phyloP scores from a whole-genome alignment of 345 rosid species.

The Sisymbrium altissimum region DNA sequence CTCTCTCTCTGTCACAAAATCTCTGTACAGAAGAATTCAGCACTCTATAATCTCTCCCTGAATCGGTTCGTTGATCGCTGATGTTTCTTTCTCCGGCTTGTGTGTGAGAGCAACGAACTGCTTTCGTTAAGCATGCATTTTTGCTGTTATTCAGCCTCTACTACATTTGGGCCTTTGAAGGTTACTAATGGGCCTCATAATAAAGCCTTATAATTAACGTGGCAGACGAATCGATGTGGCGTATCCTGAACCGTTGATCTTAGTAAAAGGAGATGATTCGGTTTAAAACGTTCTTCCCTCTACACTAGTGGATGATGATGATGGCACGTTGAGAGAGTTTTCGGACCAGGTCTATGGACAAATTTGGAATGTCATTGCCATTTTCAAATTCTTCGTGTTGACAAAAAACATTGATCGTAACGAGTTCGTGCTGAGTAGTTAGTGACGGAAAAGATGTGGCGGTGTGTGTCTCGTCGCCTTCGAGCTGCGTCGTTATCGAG shows the following conservation, averaged over 20 bases:
- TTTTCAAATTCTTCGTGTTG: background rate
- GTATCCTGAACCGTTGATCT: background rate
- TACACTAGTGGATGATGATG: background rate
- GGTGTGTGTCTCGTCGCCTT: conserved; percentile 81
- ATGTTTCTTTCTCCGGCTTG: conserved; percentile 12
- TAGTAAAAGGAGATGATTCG: background rate
- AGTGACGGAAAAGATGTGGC: conserved; percentile 64
- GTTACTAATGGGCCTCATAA: background rate
- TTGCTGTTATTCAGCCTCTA: background rate
- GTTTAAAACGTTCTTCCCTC: no score
- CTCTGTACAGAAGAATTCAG: background rate
- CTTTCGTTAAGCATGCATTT: conserved; percentile 18
- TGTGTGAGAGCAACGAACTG: conserved; percentile 25
- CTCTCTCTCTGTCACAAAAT: conserved; percentile 10
- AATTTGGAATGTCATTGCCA: no score
- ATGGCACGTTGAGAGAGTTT: background rate
- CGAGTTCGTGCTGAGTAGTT: conserved; percentile 17
- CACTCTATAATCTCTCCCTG: background rate
- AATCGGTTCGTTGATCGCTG: conserved; percentile 9
- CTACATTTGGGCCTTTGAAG: background rate
- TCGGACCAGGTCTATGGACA: no score
- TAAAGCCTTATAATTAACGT: background rate
- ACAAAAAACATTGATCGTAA: background rate
- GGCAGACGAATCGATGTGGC: background rate
- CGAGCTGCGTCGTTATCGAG: conserved; percentile 42